Evolutionary conservation across 1,139 yeast genomes (phyloP), one percentile per base, ranked within the genome.

Genomic region (Zhuliangozyma parablackwelliae): DNA sequence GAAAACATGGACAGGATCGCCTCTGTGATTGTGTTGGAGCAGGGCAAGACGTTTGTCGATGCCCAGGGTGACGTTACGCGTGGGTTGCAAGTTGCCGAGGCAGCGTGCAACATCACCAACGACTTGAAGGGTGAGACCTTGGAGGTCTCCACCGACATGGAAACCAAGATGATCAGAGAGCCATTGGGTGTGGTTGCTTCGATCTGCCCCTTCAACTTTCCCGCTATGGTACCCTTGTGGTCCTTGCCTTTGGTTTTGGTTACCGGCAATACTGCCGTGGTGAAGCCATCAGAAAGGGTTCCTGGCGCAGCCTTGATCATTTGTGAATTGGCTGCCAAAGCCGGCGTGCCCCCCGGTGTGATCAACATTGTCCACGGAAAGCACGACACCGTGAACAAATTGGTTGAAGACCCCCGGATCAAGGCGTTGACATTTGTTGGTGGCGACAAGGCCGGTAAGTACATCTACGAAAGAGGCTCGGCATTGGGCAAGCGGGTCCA

Each of bases 181-280:
- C 78, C 78, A 25, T 59, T 72, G 42, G 87, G 87, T 13, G 84
- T 81, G 16, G 73, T 80, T 42, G 86, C 82, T 7, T 81, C 86
- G 21, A 81, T 81, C 48, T 77, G 82, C 50, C 88, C 88, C n/a
- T 78, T 78, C 62, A 82, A 82, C 63, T 82, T 83, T 74, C 92
- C 92, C 24, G 92, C 89, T 31, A 83, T 84, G 92, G 86, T 84
- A 42, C 94, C 94, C 28, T 68, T 84, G 49, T 84, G 94, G 94
- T 78, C 89, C 26, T 72, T 84, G 43, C 94, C 94, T 12, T 73
- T 83, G 54, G 70, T 80, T 31, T 72, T 84, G 45, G 90, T 80
- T 42, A 82, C 90, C 21, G 94, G 94, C 49, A 84, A 84, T 68
- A 80, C 90, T 30, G 73, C 83, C 27, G 78, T 84, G 34, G 63